phyloP scores from a whole-genome alignment of 345 rosid genomes.

The Cardamine resedifolia region DNA sequence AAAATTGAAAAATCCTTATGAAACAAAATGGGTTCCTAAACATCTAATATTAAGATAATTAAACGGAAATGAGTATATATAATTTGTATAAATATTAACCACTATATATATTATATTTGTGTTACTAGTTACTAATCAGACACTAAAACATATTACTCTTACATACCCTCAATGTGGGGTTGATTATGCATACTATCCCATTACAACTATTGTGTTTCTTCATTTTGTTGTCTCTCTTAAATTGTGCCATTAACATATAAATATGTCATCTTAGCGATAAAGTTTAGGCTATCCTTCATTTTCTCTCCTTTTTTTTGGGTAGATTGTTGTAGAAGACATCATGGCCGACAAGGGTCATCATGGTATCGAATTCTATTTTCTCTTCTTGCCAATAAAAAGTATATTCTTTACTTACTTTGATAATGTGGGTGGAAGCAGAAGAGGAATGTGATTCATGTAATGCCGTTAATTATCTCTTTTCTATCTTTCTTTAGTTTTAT shows the following conservation, averaged over 20 bases:
- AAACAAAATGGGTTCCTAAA: background rate
- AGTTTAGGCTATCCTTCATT: conserved; percentile 14
- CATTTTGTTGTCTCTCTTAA: conserved; percentile 31
- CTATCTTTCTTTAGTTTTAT: conserved; percentile 1
- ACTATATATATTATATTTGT: background rate
- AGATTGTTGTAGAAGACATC: conserved; percentile 14
- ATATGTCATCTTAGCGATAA: conserved; percentile 23
- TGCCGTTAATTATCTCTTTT: conserved; percentile 21
- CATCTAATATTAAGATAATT: background rate
- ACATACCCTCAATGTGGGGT: conserved; percentile 13
- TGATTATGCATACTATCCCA: conserved; percentile 20
- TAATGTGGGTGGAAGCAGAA: conserved; percentile 28
- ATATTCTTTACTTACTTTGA: conserved; percentile 35
- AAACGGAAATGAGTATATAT: background rate
- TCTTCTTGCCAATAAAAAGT: conserved; percentile 24
- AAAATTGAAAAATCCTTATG: background rate
- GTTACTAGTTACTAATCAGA: conserved; percentile 12
- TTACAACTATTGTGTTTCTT: conserved; percentile 33
- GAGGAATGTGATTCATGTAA: conserved; percentile 30
- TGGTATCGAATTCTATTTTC: conserved; percentile 28
- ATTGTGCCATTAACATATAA: conserved; percentile 28
- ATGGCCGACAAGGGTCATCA: conserved; percentile 37
- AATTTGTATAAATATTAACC: background rate
- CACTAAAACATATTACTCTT: conserved; percentile 13
- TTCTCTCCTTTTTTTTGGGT: background rate